A percentile compares a stretch with the other conserved stretches of the same genome.
Evolutionary conservation across 805 yeast species (phyloP).

Genomic region (Clavispora vitiphila): DNA sequence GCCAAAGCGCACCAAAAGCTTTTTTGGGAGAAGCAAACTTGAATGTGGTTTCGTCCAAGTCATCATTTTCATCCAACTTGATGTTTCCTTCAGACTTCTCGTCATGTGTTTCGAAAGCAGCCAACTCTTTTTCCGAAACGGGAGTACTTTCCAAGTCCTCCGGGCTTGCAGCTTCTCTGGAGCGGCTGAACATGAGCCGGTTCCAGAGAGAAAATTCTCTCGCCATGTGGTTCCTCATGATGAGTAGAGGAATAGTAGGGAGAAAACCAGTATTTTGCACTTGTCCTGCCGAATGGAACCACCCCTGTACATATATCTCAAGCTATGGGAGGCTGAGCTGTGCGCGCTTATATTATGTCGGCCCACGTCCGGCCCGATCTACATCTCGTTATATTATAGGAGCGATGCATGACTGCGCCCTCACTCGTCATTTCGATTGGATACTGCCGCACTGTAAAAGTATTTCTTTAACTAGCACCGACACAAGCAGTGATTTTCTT

Average conservation of each 20-base stretch:
- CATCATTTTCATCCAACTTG: not conserved
- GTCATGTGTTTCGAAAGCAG: not conserved
- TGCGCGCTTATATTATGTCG: not conserved
- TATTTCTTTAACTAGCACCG: no score
- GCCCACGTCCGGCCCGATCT: not conserved
- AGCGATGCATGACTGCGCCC: not conserved
- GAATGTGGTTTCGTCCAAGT: not conserved
- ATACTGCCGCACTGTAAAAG: no score
- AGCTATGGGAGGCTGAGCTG: no score
- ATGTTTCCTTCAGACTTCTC: not conserved
- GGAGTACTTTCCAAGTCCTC: not conserved
- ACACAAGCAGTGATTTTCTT: no score
- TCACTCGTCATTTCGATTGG: no score
- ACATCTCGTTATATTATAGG: not conserved
- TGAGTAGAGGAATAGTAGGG: not conserved
- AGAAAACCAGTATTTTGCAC: not conserved
- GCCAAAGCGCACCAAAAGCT: not conserved
- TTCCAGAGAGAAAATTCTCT: constrained; percentile 16
- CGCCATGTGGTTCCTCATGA: constrained; percentile 12
- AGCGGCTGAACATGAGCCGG: constrained; percentile 8
- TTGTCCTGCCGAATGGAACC: no score
- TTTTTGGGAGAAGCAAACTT: not conserved
- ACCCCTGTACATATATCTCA: no score
- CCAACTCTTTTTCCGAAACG: not conserved
- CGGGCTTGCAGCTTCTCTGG: not conserved